Evolutionary conservation across 2,329 filamentous ascomycete genomes (phyloP).

Genomic region (Alternaria conjuncta): DNA sequence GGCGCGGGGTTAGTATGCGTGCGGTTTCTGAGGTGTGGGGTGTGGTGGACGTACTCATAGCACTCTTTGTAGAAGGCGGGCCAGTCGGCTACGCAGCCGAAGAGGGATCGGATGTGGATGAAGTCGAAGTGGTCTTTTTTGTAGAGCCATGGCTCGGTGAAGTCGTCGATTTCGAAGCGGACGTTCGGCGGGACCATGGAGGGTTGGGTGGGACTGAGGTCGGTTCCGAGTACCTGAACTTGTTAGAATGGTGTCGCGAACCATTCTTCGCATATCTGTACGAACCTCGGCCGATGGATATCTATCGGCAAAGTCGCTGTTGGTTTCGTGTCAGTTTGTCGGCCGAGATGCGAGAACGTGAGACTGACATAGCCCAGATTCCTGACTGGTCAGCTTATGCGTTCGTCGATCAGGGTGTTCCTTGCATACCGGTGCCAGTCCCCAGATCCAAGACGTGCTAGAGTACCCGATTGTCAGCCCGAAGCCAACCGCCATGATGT

Average conservation of each 20-base stretch:
- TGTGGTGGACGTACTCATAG: conserved; percentile 18
- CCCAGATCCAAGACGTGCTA: conserved; percentile 50
- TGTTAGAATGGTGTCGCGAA: conserved; percentile 20
- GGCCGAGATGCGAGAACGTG: neutral
- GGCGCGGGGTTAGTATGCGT: neutral
- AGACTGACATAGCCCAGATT: conserved; percentile 49
- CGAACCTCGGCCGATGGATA: conserved; percentile 43
- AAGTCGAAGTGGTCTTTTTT: conserved; percentile 31
- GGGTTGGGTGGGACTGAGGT: conserved; percentile 51
- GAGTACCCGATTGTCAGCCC: neutral
- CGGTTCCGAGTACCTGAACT: conserved; percentile 40
- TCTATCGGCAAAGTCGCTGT: conserved; percentile 48
- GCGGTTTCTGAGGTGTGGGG: neutral
- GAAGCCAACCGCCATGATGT: neutral
- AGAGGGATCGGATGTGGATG: conserved; percentile 27
- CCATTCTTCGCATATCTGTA: neutral
- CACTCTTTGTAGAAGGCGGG: conserved; percentile 27
- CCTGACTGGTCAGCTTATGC: conserved; percentile 33
- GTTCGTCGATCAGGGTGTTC: neutral
- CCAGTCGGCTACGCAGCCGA: conserved; percentile 32
- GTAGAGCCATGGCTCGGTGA: conserved; percentile 39
- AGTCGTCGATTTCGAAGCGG: conserved; percentile 43
- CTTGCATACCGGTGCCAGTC: conserved; percentile 44
- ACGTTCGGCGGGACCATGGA: conserved; percentile 41
- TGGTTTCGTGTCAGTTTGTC: neutral